Evolutionary conservation across 371 early-diverging fungal genomes (phyloP), one percentile per base, ranked within the genome.

Genomic region (Zychaea mexicana): DNA sequence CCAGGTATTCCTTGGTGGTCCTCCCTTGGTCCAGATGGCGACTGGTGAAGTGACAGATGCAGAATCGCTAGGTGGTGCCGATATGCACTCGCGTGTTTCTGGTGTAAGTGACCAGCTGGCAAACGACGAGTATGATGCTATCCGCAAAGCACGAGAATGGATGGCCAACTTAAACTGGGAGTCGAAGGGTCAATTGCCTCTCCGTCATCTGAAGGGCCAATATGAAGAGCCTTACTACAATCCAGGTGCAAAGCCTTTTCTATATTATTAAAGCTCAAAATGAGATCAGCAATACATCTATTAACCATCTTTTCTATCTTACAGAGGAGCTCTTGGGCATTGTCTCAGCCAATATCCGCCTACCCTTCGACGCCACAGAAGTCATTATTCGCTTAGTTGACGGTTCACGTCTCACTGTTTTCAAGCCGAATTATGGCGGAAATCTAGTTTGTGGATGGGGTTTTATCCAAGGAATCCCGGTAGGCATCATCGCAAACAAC

Each of bases 11-110:
- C 68, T 92, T 19, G 92, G 90, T 39, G 92, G 92, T 8, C 92
- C 92, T 19, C 92, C 92, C 17, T 65, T 92, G 33, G 92, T 92
- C 21, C 80, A 89, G 66, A 89, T 90, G 89, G 92, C 92, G 4
- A 92, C 90, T 0, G 90, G 90, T 53, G 92, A 92, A 72, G 68
- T 87, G 5, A 84, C 86, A 2, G 90, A 89, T 70, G 84, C 87
- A 1, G 92, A 92, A 64, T 85, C 83, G 61, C 66, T 92, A 2
- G 92, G 92, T 53, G 92, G 92, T 8, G 92, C 90, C 12, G 86
- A 87, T 57, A 92, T 92, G 92, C 92, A 92, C 61, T 84, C 86
- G 31, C 80, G 89, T 39, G 75, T 83, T 47, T 88, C 88, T 13
- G 89, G 88, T 55, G 79, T 86, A 1, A 81, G 88, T 22, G 90